These are phyloP conservation scores for Tilletia caries DNA, from an alignment of 1,284 basidiomycete species.

Conservation along the genomic window DNA sequence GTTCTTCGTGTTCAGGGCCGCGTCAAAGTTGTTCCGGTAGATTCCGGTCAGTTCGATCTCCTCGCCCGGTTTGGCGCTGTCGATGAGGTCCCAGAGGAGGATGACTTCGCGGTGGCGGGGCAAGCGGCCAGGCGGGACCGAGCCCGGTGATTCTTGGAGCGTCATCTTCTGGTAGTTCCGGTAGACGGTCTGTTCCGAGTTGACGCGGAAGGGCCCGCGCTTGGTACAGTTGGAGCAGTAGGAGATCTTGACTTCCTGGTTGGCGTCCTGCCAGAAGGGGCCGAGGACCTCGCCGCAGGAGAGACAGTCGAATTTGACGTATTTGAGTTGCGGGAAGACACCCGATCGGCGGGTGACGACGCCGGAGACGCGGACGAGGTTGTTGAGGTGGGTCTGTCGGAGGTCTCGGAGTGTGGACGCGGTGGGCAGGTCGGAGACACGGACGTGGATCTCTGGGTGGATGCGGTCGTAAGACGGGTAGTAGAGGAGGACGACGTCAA, in stretches of 20 bases:
- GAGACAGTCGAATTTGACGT: slow-evolving; percentile 94
- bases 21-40: slow-evolving; percentile 98
- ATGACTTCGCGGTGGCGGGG: slow-evolving; percentile 95
- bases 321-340: slow-evolving; percentile 97
- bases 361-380: slow-evolving; percentile 87
- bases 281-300: slow-evolving; percentile 81
- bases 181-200: slow-evolving; percentile 98
- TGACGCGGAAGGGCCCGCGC: slow-evolving; percentile 91
- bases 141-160: slow-evolving; percentile 95
- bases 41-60: slow-evolving; percentile 90
- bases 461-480: slow-evolving; percentile 96
- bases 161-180: slow-evolving; percentile 99
- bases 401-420: slow-evolving; percentile 86
- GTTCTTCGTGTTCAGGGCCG: slow-evolving; percentile 94
- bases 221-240: slow-evolving; percentile 84
- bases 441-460: slow-evolving; percentile 95
- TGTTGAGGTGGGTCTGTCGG: slow-evolving; percentile 86
- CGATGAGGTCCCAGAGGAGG: slow-evolving; percentile 95
- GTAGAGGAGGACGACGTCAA: slow-evolving; percentile 88
- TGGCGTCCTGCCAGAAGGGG: slow-evolving; percentile 96
- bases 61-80: slow-evolving; percentile 95
- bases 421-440: slow-evolving; percentile 88
- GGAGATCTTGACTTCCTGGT: slow-evolving; percentile 84
- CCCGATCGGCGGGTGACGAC: slow-evolving; percentile 96
- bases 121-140: slow-evolving; percentile 91